These are phyloP conservation scores for Coniochaeta pulveracea DNA, from an alignment of 2,329 filamentous ascomycete species.

Conservation along the genomic window DNA sequence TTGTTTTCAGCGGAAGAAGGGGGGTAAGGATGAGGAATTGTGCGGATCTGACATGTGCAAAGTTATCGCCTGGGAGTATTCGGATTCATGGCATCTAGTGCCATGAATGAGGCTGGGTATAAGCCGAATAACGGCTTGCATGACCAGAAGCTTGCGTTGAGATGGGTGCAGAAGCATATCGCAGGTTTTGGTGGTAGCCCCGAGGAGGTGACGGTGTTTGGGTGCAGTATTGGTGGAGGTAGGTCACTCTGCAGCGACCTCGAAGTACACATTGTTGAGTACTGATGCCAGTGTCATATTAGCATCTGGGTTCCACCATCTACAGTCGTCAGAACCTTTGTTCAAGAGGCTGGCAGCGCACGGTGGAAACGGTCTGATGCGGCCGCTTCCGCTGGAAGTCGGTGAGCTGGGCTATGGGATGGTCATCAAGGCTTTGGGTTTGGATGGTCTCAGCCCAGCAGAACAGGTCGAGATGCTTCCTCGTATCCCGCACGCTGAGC, in stretches of 20 bases:
- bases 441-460: background rate
- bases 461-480: background rate
- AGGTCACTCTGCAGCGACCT: slow-evolving; percentile 13
- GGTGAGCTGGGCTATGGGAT: slow-evolving; percentile 2
- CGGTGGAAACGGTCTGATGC: slow-evolving; percentile 5
- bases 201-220: slow-evolving; percentile 21
- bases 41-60: too few species aligned
- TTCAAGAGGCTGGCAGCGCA: slow-evolving; percentile 3
- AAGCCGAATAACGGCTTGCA: slow-evolving; percentile 30
- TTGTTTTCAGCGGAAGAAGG: background rate
- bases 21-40: too few species aligned
- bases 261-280: too few species aligned
- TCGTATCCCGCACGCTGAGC: background rate
- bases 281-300: background rate
- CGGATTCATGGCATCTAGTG: slow-evolving; percentile 35
- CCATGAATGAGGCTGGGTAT: slow-evolving; percentile 30
- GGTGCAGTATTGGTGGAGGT: slow-evolving; percentile 36
- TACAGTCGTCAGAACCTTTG: slow-evolving; percentile 3
- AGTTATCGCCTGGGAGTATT: slow-evolving; percentile 34
- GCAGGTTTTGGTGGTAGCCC: slow-evolving; percentile 22
- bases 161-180: slow-evolving; percentile 22
- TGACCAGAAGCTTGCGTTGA: slow-evolving; percentile 22
- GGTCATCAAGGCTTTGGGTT: background rate
- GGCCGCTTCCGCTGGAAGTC: slow-evolving; percentile 1
- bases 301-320: slow-evolving; percentile 5